phyloP scores from a whole-genome alignment of 495 filamentous ascomycete genomes.

The Chaetomium cochliodes region DNA sequence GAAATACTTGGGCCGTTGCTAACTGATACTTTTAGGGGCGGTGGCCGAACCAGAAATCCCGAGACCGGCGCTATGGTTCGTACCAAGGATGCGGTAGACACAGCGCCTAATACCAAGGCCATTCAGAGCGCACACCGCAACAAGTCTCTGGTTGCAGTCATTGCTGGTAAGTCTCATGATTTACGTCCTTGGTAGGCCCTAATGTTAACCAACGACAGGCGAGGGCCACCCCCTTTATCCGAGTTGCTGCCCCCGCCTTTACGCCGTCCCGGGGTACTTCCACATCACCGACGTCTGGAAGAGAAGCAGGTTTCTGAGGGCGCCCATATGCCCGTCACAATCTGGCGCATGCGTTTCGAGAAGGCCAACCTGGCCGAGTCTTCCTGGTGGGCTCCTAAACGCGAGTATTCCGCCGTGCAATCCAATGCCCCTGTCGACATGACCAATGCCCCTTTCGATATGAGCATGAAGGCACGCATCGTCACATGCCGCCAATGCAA shows the following conservation, averaged over 20 bases:
- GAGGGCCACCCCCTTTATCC: constrained; percentile 52
- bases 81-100: constrained; percentile 44
- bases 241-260: constrained; percentile 59
- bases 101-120: constrained; percentile 33
- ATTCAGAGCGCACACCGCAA: constrained; percentile 40
- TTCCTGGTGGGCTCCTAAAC: constrained; percentile 65
- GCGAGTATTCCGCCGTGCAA: background rate
- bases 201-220: constrained; percentile 41
- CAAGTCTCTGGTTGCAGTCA: constrained; percentile 52
- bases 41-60: constrained; percentile 46
- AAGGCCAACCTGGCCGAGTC: constrained; percentile 57
- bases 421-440: background rate
- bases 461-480: constrained; percentile 5
- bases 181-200: constrained; percentile 8
- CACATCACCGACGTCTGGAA: constrained; percentile 70
- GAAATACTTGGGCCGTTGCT: background rate
- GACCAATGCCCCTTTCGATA: background rate
- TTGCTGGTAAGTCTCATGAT: constrained; percentile 54
- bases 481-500: constrained; percentile 33
- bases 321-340: constrained; percentile 36
- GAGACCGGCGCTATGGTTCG: constrained; percentile 44
- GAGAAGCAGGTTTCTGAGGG: constrained; percentile 47
- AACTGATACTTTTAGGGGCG: constrained; percentile 41
- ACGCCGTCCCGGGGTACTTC: constrained; percentile 72
- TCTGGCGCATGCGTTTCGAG: constrained; percentile 65